Percentiles rank a stretch among this genome's conserved stretches.
phyloP scores from a whole-genome alignment of 2,329 filamentous ascomycete genomes.

The Waltergamsia citrina region DNA sequence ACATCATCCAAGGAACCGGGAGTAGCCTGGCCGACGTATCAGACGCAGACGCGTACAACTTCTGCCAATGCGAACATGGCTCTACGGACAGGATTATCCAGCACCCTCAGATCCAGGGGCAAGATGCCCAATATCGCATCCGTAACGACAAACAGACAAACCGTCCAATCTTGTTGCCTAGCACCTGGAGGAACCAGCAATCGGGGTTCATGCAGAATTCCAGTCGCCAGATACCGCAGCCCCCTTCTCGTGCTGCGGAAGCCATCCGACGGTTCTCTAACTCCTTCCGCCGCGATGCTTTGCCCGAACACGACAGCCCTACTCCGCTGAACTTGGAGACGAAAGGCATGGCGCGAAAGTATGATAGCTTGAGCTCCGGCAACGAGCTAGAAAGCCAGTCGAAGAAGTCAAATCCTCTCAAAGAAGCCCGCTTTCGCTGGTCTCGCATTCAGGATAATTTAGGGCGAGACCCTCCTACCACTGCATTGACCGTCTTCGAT shows the following conservation, averaged over 20 bases:
- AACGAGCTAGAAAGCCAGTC: not conserved
- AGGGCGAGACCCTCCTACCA: constrained; percentile 12
- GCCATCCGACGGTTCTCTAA: constrained; percentile 15
- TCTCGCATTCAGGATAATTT: constrained; percentile 13
- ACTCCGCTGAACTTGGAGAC: constrained; percentile 8
- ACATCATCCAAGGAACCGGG: constrained; percentile 21
- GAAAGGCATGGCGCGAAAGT: constrained; percentile 15
- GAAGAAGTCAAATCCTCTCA: not conserved
- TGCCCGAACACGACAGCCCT: not conserved
- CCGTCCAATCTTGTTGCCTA: constrained; percentile 11
- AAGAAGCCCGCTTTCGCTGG: constrained; percentile 11
- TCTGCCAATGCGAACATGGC: constrained; percentile 10
- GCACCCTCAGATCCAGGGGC: constrained; percentile 14
- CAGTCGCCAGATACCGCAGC: constrained; percentile 10
- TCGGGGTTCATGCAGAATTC: constrained; percentile 12
- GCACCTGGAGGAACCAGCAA: constrained; percentile 5
- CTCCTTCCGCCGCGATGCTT: constrained; percentile 11
- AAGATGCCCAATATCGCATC: constrained; percentile 5
- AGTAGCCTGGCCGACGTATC: constrained; percentile 34
- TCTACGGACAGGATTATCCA: constrained; percentile 16
- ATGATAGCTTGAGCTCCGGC: constrained; percentile 20
- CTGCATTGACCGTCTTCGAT: constrained; percentile 12
- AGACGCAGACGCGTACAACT: constrained; percentile 16
- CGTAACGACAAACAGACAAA: constrained; percentile 12
- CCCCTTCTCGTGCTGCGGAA: constrained; percentile 11